A percentile compares a stretch with the other conserved stretches of the same genome.
These are phyloP conservation scores for Ceratobasidium sp. DNA, from an alignment of 1,284 basidiomycete species.

Conservation along the genomic window DNA sequence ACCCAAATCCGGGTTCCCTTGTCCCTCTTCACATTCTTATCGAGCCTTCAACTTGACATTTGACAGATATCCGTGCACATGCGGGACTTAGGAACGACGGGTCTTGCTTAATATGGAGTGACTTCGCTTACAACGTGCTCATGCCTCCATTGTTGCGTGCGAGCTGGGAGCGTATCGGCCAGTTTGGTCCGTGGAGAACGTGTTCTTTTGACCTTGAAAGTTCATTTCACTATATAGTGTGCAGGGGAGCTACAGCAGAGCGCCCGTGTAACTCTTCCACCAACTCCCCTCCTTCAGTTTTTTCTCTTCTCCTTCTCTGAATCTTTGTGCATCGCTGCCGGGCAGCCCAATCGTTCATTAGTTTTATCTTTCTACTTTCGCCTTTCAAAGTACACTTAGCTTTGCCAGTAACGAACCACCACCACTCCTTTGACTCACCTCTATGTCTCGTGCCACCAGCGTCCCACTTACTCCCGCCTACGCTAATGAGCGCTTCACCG, in stretches of 20 bases:
- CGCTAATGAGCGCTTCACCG: not conserved
- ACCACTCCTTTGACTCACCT: not conserved
- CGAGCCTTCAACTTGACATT: constrained; percentile 3
- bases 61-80: not conserved
- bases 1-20: not conserved
- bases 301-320: not conserved
- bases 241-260: not conserved
- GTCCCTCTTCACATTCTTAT: not conserved
- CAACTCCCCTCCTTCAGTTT: not conserved
- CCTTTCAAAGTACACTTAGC: not conserved
- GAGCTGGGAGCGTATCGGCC: not conserved
- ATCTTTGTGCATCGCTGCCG: constrained; percentile 15
- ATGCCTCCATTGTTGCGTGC: not conserved
- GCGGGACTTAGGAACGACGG: not conserved
- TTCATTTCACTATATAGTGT: not conserved
- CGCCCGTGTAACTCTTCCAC: not conserved
- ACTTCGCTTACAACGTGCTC: not conserved
- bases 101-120: not conserved
- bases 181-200: not conserved
- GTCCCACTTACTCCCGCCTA: not conserved
- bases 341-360: constrained; percentile 1
- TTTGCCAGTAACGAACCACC: not conserved
- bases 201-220: not conserved
- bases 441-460: constrained; percentile 9
- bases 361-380: not conserved